Percentiles rank a stretch among this genome's conserved stretches.
These are phyloP conservation scores for Aegilops longissima DNA, from an alignment of 176 grass and related monocot species.

Conservation along the genomic window DNA sequence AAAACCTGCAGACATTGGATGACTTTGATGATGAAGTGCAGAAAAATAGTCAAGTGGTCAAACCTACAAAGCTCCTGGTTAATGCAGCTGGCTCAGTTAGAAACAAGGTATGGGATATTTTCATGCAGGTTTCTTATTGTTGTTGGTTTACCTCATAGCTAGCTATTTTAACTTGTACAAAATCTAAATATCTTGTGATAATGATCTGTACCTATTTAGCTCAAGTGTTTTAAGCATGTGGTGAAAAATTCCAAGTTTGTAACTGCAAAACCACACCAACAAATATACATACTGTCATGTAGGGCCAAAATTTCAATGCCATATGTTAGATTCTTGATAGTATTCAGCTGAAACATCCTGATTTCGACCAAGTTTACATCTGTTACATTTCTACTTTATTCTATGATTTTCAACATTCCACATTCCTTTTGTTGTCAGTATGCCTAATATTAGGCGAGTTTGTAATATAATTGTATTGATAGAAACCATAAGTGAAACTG, in stretches of 20 bases:
- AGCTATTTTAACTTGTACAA: not conserved
- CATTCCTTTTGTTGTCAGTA: not conserved
- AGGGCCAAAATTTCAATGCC: not conserved
- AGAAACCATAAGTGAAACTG: not conserved
- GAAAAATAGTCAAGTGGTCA: constrained; percentile 43
- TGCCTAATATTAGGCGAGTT: not conserved
- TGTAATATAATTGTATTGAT: not conserved
- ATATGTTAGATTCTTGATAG: not conserved
- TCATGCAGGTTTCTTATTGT: constrained; percentile 6
- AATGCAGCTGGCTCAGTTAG: constrained; percentile 55
- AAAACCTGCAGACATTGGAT: constrained; percentile 44
- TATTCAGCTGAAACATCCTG: not conserved
- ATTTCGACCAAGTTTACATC: not conserved
- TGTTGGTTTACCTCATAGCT: constrained; percentile 11
- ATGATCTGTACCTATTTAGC: not conserved
- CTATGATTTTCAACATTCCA: not conserved
- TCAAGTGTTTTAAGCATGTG: not conserved
- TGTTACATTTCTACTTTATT: not conserved
- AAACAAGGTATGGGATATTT: constrained; percentile 60
- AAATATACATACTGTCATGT: not conserved
- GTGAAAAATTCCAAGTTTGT: not conserved
- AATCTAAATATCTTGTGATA: constrained; percentile 22
- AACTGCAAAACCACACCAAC: not conserved
- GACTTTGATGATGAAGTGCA: constrained; percentile 91
- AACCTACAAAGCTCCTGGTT: constrained; percentile 43